A percentile compares a stretch with the other conserved stretches of the same genome.
These are phyloP conservation scores for Tirmania nivea DNA, from an alignment of 495 filamentous ascomycete genomes.

Conservation along the genomic window DNA sequence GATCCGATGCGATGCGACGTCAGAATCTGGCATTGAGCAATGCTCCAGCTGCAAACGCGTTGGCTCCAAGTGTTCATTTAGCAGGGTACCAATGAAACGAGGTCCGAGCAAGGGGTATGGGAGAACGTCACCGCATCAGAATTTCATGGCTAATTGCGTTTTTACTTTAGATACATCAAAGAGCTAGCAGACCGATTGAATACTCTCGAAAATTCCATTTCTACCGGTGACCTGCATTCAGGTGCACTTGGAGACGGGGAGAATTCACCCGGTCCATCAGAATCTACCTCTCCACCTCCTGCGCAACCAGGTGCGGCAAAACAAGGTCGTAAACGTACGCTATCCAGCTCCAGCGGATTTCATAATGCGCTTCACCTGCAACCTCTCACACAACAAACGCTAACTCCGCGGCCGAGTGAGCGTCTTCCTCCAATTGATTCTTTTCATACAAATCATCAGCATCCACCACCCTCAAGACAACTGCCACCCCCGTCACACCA, in stretches of 20 bases:
- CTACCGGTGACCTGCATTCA: conserved; percentile 18
- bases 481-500: conserved; percentile 20
- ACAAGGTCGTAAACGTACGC: conserved; percentile 12
- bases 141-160: neutral
- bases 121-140: neutral
- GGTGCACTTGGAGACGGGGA: conserved; percentile 16
- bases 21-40: conserved; percentile 52
- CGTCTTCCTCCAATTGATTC: conserved; percentile 19
- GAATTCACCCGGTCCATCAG: conserved; percentile 16
- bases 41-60: conserved; percentile 76
- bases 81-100: conserved; percentile 80
- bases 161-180: conserved; percentile 59
- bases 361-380: conserved; percentile 15
- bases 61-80: conserved; percentile 61
- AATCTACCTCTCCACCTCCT: conserved; percentile 19
- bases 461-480: conserved; percentile 9
- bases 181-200: conserved; percentile 78
- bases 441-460: conserved; percentile 16
- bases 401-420: conserved; percentile 13
- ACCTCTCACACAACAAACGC: conserved; percentile 14
- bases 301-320: conserved; percentile 5
- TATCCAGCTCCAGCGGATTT: conserved; percentile 19
- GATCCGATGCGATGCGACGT: conserved; percentile 80
- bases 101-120: conserved; percentile 80
- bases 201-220: conserved; percentile 40